phyloP scores from a whole-genome alignment of 1,284 basidiomycete species.

The Apiotrichum mycotoxinovorans region DNA sequence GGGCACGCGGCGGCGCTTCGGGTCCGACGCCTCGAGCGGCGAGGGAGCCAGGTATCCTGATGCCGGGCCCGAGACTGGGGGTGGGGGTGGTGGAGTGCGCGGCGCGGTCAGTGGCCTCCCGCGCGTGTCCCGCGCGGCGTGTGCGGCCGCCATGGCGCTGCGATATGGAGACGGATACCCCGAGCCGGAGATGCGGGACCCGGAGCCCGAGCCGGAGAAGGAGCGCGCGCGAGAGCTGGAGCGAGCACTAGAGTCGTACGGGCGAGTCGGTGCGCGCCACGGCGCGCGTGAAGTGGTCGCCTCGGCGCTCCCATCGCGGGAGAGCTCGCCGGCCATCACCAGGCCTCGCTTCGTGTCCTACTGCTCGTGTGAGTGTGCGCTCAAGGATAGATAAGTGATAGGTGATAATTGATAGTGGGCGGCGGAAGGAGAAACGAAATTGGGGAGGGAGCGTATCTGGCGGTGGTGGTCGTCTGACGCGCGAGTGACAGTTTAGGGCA shows the following conservation, averaged over 20 bases:
- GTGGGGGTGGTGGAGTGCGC: too few relatives aligned
- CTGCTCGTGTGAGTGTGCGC: neutral
- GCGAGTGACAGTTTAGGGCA: too few relatives aligned
- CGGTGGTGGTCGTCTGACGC: too few relatives aligned
- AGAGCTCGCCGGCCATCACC: constrained; percentile 17
- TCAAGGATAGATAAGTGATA: too few relatives aligned
- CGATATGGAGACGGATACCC: neutral
- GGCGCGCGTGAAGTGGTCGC: constrained; percentile 24
- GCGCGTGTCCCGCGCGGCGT: neutral
- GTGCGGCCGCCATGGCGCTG: neutral
- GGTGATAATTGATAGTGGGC: too few relatives aligned
- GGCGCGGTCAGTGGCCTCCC: neutral
- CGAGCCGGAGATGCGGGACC: neutral
- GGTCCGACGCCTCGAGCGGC: neutral
- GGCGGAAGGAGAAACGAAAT: too few relatives aligned
- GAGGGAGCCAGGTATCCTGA: constrained; percentile 1
- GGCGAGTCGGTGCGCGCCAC: neutral
- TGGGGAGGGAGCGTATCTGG: too few relatives aligned
- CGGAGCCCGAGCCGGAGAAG: too few relatives aligned
- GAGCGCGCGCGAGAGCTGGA: too few relatives aligned
- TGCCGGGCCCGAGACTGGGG: too few relatives aligned
- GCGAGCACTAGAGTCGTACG: neutral
- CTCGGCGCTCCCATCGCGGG: constrained; percentile 33
- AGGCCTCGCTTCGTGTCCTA: constrained; percentile 1
- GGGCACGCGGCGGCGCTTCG: neutral